Evolutionary conservation across 257 asterid genomes (phyloP).

Genomic region (Rauvolfia tetraphylla): DNA sequence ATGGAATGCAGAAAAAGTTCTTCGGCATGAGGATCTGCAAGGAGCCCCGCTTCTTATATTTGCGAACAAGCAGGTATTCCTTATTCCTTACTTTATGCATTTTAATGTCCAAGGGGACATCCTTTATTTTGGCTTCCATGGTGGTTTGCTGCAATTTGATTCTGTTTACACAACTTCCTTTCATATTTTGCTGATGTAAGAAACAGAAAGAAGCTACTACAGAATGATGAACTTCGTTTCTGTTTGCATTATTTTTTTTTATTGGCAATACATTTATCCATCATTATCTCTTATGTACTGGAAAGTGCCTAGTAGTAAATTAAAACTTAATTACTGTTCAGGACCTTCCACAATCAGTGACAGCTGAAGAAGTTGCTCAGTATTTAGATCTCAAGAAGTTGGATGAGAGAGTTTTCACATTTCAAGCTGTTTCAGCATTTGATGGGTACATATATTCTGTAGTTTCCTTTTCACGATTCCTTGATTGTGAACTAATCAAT

Average conservation of each 20-base stretch:
- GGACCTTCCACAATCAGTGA: constrained; percentile 71
- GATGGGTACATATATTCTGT: constrained; percentile 47
- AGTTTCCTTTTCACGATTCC: background rate
- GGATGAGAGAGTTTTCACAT: constrained; percentile 61
- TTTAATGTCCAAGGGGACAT: background rate
- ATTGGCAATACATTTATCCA: background rate
- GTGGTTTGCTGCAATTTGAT: background rate
- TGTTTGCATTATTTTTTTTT: background rate
- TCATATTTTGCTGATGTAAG: background rate
- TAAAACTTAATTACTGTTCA: constrained; percentile 21
- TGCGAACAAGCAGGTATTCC: constrained; percentile 77
- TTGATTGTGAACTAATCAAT: no score
- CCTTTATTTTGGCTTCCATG: background rate
- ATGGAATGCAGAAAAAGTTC: constrained; percentile 65
- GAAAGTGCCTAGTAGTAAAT: background rate
- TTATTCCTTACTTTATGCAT: background rate
- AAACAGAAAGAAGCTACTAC: background rate
- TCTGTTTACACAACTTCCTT: background rate
- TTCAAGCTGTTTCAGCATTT: constrained; percentile 63
- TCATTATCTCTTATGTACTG: background rate
- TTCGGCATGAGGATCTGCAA: constrained; percentile 81
- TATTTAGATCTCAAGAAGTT: constrained; percentile 72
- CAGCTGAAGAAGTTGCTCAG: constrained; percentile 66
- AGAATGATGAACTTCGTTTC: background rate
- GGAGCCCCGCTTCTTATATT: constrained; percentile 83